Evolutionary conservation across 257 asterid genomes (phyloP), one percentile per base, ranked within the genome.

Genomic region (Buddleja alternifolia): DNA sequence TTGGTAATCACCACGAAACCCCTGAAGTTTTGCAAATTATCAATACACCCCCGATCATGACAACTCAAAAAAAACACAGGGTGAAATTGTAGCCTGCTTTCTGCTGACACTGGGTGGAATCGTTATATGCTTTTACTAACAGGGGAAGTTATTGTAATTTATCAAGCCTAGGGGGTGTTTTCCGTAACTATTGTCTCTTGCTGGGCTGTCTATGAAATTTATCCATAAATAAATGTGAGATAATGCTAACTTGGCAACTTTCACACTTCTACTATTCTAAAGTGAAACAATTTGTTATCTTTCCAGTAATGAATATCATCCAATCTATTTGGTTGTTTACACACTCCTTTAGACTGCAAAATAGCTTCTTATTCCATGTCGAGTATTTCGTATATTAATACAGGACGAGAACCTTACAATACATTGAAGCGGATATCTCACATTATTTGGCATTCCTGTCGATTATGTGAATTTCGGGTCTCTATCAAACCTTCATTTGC

Each of bases 401-500:
- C n/a, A n/a, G n/a, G n/a, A n/a, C n/a, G n/a, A n/a, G n/a, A n/a
- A n/a, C n/a, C n/a, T n/a, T n/a, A n/a, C n/a, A n/a, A n/a, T n/a
- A n/a, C n/a, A 11, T 21, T 8, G 17, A 21, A 21, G 55, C 63
- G 60, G 16, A 51, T 47, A 47, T 52, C 29, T 25, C n/a, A n/a
- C n/a, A n/a, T n/a, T n/a, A n/a, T n/a, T n/a, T n/a, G n/a, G 7
- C 55, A 42, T 24, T 24, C 47, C 44, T 10, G 29, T 61, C 50
- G 47, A 48, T 60, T 54, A 4, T 8, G 10, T 23, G 36, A 12
- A 14, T 14, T 44, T 42, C 7, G 24, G 58, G 24, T 32, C 60
- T 24, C 69, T 66, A 24, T 59, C 12, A 40, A 63, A 56, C 17
- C 47, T 45, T 60, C 47, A 39, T 37, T 40, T 39, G 57, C 25